Base-by-base conservation (phyloP, 768 basidiomycete species). In the Suillus bovinus region DNA sequence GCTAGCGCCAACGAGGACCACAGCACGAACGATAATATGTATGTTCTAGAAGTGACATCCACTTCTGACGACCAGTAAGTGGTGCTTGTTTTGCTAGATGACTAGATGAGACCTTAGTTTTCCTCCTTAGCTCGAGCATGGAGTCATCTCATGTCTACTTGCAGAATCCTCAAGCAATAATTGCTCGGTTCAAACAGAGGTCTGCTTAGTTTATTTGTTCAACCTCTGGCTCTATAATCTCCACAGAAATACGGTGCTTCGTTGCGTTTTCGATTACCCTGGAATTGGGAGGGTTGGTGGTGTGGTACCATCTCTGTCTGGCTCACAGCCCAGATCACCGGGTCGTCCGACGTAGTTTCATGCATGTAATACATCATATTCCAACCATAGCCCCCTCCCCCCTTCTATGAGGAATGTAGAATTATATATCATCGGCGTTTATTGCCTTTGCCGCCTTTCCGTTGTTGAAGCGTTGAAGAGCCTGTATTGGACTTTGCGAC, bases 171-270 rank as follows among this genome's bases (percentile, higher is more conserved):
- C 80, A 81, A 27, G 73, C 78, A 10, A 76, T 83, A 29, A 75
- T 92, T 13, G 72, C 83, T 2, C 86, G 84, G 67, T 92, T 88
- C 72, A 91, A 87, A 71, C 83, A 87, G 63, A 84, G 89, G 91
- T 87, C 63, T 29, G 73, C 31, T 14, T 10, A 27, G 16, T 3
- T 22, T 31, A 29, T 13, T 31, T 11, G 11, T 36, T 14, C n/a
- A n/a, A 39, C 33, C 31, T n/a, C 47, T 24, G 36, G 64, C 67
- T 60, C 55, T 36, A 42, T 55, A 41, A 41, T 41, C 41, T 29
- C 44, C 27, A 33, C 67, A 87, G 86, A 68, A 87, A 87, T 65
- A 70, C 77, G 2, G 73, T 80, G 47, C 73, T 91, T 63, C 84
- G 85, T 56, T 81, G 79, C 52, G 85, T 83, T 41, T 80, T 91